These are phyloP conservation scores for Colletotrichum euphorbiae DNA, from an alignment of 2,329 filamentous ascomycete genomes.

Conservation along the genomic window DNA sequence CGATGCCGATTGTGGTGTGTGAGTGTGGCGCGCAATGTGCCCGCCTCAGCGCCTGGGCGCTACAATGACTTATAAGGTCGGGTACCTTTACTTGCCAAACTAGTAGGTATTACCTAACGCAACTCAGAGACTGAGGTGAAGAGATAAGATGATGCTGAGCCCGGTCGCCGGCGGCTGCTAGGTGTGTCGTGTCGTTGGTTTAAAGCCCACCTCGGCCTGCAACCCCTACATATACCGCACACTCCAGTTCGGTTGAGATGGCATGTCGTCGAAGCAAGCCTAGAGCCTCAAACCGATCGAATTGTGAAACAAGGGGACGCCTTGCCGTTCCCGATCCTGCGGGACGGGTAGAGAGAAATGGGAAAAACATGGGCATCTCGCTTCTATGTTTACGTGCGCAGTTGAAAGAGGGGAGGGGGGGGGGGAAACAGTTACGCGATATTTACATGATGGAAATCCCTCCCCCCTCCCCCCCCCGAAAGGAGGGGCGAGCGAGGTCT, in stretches of 20 bases:
- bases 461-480: no score
- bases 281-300: slow-evolving; percentile 23
- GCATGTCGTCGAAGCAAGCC: slow-evolving; percentile 27
- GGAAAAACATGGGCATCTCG: slow-evolving; percentile 2
- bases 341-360: slow-evolving; percentile 5
- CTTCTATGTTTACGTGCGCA: no score
- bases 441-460: no score
- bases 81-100: no score
- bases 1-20: slow-evolving; percentile 9
- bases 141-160: slow-evolving; percentile 3
- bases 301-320: slow-evolving; percentile 20
- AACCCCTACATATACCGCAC: background rate
- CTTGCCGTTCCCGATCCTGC: slow-evolving; percentile 15
- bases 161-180: background rate
- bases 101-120: no score
- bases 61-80: no score
- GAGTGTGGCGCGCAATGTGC: slow-evolving; percentile 12
- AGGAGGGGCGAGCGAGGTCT: slow-evolving; percentile 13
- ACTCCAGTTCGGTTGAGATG: background rate
- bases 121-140: background rate
- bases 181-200: slow-evolving; percentile 10
- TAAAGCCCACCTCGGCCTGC: background rate
- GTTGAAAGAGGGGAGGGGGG: no score
- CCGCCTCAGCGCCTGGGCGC: background rate
- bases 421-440: no score